These are phyloP conservation scores for Cnidoscolus chayamansa DNA, from an alignment of 441 rosid species.

Conservation along the genomic window DNA sequence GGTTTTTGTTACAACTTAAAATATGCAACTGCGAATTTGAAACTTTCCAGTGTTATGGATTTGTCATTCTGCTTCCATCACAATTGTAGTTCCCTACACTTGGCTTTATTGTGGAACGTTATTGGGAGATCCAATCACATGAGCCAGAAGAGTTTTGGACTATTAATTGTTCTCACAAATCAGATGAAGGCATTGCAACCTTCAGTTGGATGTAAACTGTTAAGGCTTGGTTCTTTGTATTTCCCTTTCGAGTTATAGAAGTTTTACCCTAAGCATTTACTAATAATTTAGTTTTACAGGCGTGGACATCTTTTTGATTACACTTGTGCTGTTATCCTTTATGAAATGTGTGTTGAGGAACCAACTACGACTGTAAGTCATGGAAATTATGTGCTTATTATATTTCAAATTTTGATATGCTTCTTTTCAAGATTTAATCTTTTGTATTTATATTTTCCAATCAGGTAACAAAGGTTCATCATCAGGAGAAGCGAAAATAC, in stretches of 20 bases:
- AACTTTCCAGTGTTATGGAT: constrained; percentile 17
- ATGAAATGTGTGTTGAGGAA: constrained; percentile 92
- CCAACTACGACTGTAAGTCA: constrained; percentile 81
- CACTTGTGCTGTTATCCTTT: constrained; percentile 63
- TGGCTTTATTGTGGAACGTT: constrained; percentile 91
- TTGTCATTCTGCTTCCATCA: constrained; percentile 22
- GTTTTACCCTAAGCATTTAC: constrained; percentile 18
- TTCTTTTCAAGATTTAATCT: constrained; percentile 17
- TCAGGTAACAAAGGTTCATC: constrained; percentile 78
- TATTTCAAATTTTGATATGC: constrained; percentile 23
- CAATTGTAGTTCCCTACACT: constrained; percentile 82
- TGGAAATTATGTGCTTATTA: constrained; percentile 20
- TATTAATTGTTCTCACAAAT: constrained; percentile 75
- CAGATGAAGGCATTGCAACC: constrained; percentile 69
- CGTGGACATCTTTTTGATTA: constrained; percentile 93
- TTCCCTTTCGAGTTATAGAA: constrained; percentile 18
- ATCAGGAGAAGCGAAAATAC: constrained; percentile 70
- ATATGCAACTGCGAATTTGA: constrained; percentile 15
- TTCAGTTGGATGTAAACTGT: constrained; percentile 78
- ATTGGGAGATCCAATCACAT: constrained; percentile 94
- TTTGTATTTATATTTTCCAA: constrained; percentile 19
- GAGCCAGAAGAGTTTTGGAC: constrained; percentile 93
- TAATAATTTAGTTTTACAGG: constrained; percentile 47
- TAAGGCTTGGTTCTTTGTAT: constrained; percentile 13
- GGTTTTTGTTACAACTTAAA: constrained; percentile 20